Conservation (phyloP, 768 basidiomycete genomes). For the Tulasnella sp. region DNA sequence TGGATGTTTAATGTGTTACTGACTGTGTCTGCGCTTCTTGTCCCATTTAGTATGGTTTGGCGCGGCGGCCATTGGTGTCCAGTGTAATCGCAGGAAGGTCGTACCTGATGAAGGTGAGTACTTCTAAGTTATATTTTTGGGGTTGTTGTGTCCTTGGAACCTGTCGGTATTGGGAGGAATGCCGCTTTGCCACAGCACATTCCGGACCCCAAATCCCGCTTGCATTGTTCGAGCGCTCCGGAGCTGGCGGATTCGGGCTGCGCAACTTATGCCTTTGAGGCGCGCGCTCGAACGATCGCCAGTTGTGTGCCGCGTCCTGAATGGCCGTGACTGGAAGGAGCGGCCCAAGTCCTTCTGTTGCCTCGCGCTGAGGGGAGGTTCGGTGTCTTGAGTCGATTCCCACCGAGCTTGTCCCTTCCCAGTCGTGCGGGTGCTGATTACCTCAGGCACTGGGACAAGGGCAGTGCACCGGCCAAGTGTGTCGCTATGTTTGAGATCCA, state of each 20-base stretch:
- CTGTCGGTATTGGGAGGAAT: background rate
- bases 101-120: constrained; percentile 79
- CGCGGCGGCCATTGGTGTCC: constrained; percentile 73
- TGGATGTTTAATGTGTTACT: background rate
- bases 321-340: background rate
- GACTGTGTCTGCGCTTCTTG: background rate
- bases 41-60: constrained; percentile 68
- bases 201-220: background rate
- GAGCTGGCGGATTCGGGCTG: constrained; percentile 1
- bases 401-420: constrained; percentile 7
- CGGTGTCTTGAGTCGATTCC: constrained; percentile 16
- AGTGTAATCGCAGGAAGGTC: constrained; percentile 80
- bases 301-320: background rate
- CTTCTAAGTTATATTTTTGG: background rate
- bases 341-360: background rate
- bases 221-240: background rate
- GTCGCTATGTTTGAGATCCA: constrained; percentile 8
- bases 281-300: constrained; percentile 15
- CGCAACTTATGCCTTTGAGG: background rate
- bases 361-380: background rate
- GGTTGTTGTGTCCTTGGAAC: constrained; percentile 4
- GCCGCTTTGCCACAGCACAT: background rate
- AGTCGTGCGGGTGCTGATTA: background rate
- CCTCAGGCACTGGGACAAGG: constrained; percentile 4
- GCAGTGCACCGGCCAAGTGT: constrained; percentile 12